Base-by-base conservation (phyloP, 2,329 filamentous ascomycete species). In the Botrytis pseudocinerea region DNA sequence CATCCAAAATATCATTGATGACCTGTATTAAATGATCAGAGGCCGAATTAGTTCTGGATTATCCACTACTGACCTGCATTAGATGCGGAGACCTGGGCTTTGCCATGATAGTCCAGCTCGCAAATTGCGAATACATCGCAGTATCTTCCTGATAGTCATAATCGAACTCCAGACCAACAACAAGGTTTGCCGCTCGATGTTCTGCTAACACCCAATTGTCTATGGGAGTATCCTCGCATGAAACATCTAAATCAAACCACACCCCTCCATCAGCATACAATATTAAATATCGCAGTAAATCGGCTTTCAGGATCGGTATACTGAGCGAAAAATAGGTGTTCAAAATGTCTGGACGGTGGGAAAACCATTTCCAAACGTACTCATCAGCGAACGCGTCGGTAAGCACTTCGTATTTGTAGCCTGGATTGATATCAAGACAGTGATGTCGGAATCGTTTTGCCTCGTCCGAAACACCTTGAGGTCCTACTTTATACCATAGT, bases 261-360 rank as follows among this genome's bases (percentile, higher is more conserved):
- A 85, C 78, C n/a, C 85, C 83, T 22, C 82, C 82, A 60, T 82
- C 79, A 4, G 88, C 87, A 78, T 91, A 91, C 86, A 92, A 89
- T 78, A 92, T 83, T 73, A 92, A 84, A 79, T 92, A 92, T 12
- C 90, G 87, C 71, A 92, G 81, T 20, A 92, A 82, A 79, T 92
- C 90, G 4, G 90, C 89, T 80, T 90, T 90, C 82, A 91, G 87
- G 76, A 93, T 93, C 66, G 87, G 87, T 12, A 90, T 86, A 71
- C 85, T 88, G 72, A 92, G 84, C 48, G 85, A 84, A 74, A 85
- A 84, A 81, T 91, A 92, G 51, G 88, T 87, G 61, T 88, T 82
- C 71, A 92, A 84, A 77, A 92, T 91, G 75, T 93, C 91, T 2
- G 87, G 87, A 28, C 91, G 88, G 79, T 92, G 12, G 2, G 51